Evolutionary conservation across 2,329 filamentous ascomycete species (phyloP), one percentile per base, ranked within the genome.

Genomic region (Blastomyces parvus): DNA sequence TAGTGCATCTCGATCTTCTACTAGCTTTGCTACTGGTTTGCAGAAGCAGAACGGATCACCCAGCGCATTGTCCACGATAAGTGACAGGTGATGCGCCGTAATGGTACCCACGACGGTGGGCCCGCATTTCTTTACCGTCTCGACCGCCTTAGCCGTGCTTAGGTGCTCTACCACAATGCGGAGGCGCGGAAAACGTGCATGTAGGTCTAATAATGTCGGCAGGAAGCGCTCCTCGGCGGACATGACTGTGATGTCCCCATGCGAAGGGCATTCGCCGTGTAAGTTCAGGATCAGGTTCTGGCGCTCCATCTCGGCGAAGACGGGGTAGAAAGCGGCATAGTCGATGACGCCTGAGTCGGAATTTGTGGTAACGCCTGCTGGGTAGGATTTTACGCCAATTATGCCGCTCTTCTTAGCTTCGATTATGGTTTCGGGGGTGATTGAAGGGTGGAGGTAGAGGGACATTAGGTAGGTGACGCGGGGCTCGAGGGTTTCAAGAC

Each of bases 251-350:
- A 83, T 79, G 52, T 77, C 73, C 79, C 40, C 74, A 67, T 80
- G 80, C 1, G 82, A 81, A 0, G 86, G 87, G n/a, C 88, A 85
- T 77, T 97, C 93, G 67, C 92, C 93, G 74, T 97, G 92, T n/a
- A 97, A 80, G 77, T 97, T 97, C 52, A 95, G 82, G n/a, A 95
- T 83, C 73, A 96, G 81, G 68, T 87, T 86, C 68, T 91, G 85
- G 64, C 86, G 79, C 73, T 96, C 88, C 92, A 97, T 97, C 67
- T 90, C 89, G n/a, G 82, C 84, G 72, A 97, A 96, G 17, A 93
- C 89, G 6, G 78, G 76, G 64, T 79, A 80, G 68, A 79, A 78
- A 19, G 72, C 67, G 9, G 74, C 72, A 63, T 78, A 78, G 67
- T 79, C 77, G 52, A 78, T 70, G 1, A 81, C 78, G 4, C 79